phyloP scores from a whole-genome alignment of 169 alveolate genomes.

The Eimeria zaria region DNA sequence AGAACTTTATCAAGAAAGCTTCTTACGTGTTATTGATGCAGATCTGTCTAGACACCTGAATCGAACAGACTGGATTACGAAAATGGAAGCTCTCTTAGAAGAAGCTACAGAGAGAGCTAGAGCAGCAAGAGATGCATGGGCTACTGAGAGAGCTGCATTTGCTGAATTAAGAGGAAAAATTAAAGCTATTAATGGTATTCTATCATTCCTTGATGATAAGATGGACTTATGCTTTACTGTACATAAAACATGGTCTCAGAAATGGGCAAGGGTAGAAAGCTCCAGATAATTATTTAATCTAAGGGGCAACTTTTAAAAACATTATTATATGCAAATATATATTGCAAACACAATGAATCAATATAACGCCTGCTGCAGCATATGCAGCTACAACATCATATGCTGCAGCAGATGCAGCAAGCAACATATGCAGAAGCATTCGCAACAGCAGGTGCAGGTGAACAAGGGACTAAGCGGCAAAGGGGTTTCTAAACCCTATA shows the following conservation, averaged over 20 bases:
- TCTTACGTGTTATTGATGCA: neutral
- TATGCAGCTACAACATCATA: no score
- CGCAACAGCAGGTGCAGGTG: no score
- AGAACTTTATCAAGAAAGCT: slow-evolving; percentile 1
- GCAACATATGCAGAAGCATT: no score
- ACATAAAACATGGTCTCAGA: neutral
- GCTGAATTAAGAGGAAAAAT: neutral
- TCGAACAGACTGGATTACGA: neutral
- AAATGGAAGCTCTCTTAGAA: neutral
- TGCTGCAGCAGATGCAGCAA: no score
- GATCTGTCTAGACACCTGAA: neutral
- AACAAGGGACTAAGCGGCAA: no score
- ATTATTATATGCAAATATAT: no score
- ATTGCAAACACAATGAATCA: no score
- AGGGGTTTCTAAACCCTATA: no score
- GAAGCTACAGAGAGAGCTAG: neutral
- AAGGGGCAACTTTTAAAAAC: no score
- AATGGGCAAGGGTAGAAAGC: neutral
- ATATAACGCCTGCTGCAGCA: no score
- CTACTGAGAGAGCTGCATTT: neutral
- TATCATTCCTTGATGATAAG: neutral
- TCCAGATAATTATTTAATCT: no score
- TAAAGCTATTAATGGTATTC: neutral
- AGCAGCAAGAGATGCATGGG: neutral
- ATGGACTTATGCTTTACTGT: neutral